Conservation (phyloP, 257 asterid species). For the Prunella vulgaris region DNA sequence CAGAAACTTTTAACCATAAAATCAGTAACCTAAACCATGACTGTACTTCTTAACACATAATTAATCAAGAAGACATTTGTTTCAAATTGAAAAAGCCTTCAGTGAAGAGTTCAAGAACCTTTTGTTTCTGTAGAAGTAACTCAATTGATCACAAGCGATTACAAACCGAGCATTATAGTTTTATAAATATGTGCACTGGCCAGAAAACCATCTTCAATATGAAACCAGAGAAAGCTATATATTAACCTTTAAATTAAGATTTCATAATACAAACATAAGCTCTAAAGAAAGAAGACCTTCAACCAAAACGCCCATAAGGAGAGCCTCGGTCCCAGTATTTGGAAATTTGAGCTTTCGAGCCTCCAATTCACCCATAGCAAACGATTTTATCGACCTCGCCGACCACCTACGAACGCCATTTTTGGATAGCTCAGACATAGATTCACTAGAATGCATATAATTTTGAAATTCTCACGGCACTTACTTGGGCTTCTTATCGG, state of each 20-base stretch:
- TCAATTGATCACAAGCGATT: neutral
- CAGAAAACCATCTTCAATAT: neutral
- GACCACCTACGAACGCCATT: constrained; percentile 67
- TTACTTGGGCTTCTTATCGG: constrained; percentile 53
- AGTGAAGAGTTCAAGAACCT: neutral
- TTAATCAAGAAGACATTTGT: neutral
- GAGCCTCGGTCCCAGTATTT: constrained; percentile 85
- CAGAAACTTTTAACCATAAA: neutral
- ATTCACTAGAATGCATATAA: neutral
- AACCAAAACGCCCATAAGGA: constrained; percentile 87
- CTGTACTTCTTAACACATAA: neutral
- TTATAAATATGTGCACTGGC: neutral
- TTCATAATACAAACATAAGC: constrained; percentile 4
- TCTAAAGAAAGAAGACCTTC: constrained; percentile 54
- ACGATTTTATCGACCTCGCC: constrained; percentile 78
- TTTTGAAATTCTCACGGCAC: neutral
- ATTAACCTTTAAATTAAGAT: neutral
- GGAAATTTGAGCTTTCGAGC: constrained; percentile 87
- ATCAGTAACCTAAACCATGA: neutral
- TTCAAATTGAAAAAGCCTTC: neutral
- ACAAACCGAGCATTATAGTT: neutral
- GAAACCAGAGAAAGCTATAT: neutral
- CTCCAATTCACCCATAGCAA: constrained; percentile 81
- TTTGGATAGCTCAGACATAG: neutral
- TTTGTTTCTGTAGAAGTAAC: neutral